Conservation (phyloP, 2,329 filamentous ascomycete species). For the Diaporthe sp. region DNA sequence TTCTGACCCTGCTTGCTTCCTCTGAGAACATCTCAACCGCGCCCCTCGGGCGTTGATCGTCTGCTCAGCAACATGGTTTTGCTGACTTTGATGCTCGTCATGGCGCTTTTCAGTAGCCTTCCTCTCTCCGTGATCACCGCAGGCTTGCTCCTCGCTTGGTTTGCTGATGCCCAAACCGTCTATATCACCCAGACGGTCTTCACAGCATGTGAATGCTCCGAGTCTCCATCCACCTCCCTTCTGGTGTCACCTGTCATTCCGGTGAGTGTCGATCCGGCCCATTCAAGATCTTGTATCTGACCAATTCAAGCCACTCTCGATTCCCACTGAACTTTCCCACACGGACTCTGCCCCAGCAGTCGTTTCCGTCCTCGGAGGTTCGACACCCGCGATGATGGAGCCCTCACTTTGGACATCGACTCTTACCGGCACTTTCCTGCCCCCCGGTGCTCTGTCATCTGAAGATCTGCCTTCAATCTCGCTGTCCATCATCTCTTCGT, state of each 20-base stretch:
- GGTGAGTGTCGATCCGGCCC: background rate
- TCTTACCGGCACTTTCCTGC: slow-evolving; percentile 29
- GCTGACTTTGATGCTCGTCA: slow-evolving; percentile 1
- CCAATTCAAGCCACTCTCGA: slow-evolving; percentile 2
- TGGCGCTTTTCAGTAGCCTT: slow-evolving; percentile 18
- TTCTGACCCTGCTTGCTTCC: background rate
- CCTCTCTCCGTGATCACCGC: slow-evolving; percentile 11
- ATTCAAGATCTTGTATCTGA: background rate
- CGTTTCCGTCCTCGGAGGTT: slow-evolving; percentile 23
- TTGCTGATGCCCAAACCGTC: slow-evolving; percentile 29
- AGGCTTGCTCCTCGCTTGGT: slow-evolving; percentile 19
- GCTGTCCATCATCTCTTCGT: background rate
- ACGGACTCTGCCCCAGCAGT: slow-evolving; percentile 8
- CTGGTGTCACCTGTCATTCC: slow-evolving; percentile 11
- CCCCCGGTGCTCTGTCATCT: background rate
- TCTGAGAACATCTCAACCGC: background rate
- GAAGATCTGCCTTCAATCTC: background rate
- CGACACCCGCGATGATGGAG: background rate
- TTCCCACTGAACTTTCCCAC: background rate
- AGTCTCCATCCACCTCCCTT: background rate
- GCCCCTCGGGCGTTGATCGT: background rate
- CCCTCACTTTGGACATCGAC: slow-evolving; percentile 25
- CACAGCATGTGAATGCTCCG: slow-evolving; percentile 36
- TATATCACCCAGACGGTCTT: slow-evolving; percentile 38
- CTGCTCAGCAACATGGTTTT: slow-evolving; percentile 1